Percentiles rank a stretch among this genome's conserved stretches.
Evolutionary conservation across 805 yeast genomes (phyloP).

Genomic region (Candida dajiaensis): DNA sequence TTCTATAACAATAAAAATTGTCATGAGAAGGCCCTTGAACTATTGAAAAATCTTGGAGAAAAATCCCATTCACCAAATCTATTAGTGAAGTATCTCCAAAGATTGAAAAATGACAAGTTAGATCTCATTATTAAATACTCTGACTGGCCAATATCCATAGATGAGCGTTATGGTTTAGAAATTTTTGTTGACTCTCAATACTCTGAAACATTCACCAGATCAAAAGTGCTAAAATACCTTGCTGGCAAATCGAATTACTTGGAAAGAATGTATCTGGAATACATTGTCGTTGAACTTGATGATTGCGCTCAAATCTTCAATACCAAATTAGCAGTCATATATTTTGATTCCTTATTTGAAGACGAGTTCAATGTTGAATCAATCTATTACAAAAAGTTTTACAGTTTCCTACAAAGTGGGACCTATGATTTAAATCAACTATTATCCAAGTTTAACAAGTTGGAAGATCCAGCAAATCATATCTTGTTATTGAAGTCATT

Average conservation of each 20-base stretch:
- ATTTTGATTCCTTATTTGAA: constrained; percentile 28
- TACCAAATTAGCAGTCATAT: constrained; percentile 39
- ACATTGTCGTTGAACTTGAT: constrained; percentile 35
- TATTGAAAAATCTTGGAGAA: constrained; percentile 38
- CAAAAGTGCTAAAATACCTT: constrained; percentile 44
- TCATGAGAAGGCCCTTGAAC: constrained; percentile 62
- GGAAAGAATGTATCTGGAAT: constrained; percentile 46
- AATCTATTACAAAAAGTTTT: constrained; percentile 27
- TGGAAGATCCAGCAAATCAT: not conserved
- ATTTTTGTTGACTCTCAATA: constrained; percentile 63
- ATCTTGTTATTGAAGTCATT: constrained; percentile 47
- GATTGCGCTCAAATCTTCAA: constrained; percentile 34
- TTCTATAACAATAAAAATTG: constrained; percentile 59
- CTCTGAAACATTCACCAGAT: constrained; percentile 51
- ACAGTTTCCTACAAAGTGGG: constrained; percentile 26
- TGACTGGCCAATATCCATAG: constrained; percentile 37
- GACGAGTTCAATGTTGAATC: constrained; percentile 6
- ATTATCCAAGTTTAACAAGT: not conserved
- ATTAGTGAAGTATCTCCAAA: constrained; percentile 49
- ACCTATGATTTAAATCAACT: not conserved
- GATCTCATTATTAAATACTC: constrained; percentile 54
- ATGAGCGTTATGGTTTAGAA: not conserved
- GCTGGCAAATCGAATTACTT: constrained; percentile 29
- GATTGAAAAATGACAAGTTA: constrained; percentile 41
- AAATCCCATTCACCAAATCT: constrained; percentile 10